Percentiles rank a stretch among this genome's conserved stretches.
phyloP scores from a whole-genome alignment of 1,284 basidiomycete species.

The Sanguinoderma infundibulare region DNA sequence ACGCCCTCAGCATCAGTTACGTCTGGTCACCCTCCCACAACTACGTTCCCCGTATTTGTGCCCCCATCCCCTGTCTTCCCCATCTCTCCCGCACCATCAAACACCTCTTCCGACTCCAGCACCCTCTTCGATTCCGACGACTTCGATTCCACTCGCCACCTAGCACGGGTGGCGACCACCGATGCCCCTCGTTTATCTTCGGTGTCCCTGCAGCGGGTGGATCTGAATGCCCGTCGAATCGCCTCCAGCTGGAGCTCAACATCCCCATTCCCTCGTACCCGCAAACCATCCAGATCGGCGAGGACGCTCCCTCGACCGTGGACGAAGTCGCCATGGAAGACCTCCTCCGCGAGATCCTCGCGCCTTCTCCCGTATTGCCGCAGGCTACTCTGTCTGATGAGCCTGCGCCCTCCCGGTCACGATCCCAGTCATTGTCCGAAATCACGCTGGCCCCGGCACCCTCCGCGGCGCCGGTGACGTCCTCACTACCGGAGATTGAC shows the following conservation, averaged over 20 bases:
- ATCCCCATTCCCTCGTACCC: constrained; percentile 26
- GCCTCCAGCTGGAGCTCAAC: constrained; percentile 36
- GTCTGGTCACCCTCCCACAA: constrained; percentile 35
- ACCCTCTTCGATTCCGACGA: constrained; percentile 38
- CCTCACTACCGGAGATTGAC: constrained; percentile 28
- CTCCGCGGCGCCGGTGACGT: constrained; percentile 30
- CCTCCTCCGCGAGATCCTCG: constrained; percentile 70
- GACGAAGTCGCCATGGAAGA: constrained; percentile 66
- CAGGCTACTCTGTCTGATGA: constrained; percentile 37
- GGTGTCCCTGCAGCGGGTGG: constrained; percentile 91
- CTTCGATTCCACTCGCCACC: constrained; percentile 83
- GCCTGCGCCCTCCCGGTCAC: constrained; percentile 21
- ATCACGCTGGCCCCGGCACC: constrained; percentile 23
- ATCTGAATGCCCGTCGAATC: constrained; percentile 41
- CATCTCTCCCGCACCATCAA: constrained; percentile 55
- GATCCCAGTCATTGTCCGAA: constrained; percentile 25
- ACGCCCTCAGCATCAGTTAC: constrained; percentile 30
- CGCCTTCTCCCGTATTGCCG: constrained; percentile 50
- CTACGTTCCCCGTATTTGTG: constrained; percentile 38
- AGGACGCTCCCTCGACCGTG: constrained; percentile 34
- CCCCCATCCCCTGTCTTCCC: constrained; percentile 42
- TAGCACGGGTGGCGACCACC: constrained; percentile 91
- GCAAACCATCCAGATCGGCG: constrained; percentile 23
- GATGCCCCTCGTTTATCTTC: constrained; percentile 53
- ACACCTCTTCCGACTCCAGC: constrained; percentile 42